A percentile compares a stretch with the other conserved stretches of the same genome.
phyloP scores from a whole-genome alignment of 177 flowering plant species.

The Telopea speciosissima region DNA sequence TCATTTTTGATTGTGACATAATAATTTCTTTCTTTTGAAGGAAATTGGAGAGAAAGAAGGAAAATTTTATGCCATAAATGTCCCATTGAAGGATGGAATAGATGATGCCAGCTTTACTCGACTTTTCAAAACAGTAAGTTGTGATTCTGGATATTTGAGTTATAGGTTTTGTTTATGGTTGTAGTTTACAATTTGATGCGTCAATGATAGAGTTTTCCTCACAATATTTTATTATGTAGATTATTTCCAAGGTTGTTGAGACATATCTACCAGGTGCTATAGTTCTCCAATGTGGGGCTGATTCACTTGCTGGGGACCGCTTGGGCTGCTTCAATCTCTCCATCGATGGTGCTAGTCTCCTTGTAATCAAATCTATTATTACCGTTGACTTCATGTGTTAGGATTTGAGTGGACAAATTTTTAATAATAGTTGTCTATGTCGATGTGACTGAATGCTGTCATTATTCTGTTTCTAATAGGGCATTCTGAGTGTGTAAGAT shows the following conservation, averaged over 20 bases:
- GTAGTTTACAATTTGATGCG: slow-evolving; percentile 4
- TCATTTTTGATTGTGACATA: neutral
- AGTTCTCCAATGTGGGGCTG: slow-evolving; percentile 99
- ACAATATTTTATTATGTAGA: slow-evolving; percentile 36
- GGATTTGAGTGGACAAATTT: neutral
- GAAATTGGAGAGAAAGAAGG: slow-evolving; percentile 97
- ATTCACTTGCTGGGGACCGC: slow-evolving; percentile 97
- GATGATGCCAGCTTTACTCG: slow-evolving; percentile 87
- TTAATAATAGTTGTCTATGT: slow-evolving; percentile 7
- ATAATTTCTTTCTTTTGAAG: slow-evolving; percentile 37
- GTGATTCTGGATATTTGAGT: neutral
- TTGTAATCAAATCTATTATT: slow-evolving; percentile 30
- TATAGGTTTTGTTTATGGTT: neutral
- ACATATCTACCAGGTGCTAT: slow-evolving; percentile 84
- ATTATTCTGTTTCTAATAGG: slow-evolving; percentile 38
- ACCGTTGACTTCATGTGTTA: neutral
- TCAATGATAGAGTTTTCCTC: slow-evolving; percentile 8
- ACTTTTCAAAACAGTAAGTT: slow-evolving; percentile 84
- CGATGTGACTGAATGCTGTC: slow-evolving; percentile 1
- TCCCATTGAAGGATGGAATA: slow-evolving; percentile 95
- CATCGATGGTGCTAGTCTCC: slow-evolving; percentile 79
- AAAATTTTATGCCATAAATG: slow-evolving; percentile 89
- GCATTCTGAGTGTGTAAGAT: slow-evolving; percentile 91
- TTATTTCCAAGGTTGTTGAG: slow-evolving; percentile 92
- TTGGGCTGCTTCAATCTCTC: slow-evolving; percentile 98